Evolutionary conservation across 1,284 basidiomycete genomes (phyloP).

Genomic region (Cutaneotrichosporon curvatum): DNA sequence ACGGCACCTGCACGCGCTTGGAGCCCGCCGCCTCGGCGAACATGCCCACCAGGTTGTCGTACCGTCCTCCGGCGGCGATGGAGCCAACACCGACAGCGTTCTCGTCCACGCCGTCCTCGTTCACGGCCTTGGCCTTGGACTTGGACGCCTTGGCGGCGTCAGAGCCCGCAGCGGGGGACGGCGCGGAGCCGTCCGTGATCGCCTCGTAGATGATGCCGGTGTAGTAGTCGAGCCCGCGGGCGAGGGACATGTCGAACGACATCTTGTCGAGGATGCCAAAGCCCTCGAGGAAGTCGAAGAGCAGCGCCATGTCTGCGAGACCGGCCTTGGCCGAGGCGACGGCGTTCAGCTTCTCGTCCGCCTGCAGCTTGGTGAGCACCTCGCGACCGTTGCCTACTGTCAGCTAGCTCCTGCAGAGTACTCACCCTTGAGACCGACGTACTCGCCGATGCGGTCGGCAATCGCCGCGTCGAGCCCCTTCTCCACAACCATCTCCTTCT

Average conservation of each 20-base stretch:
- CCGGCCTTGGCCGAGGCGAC: constrained; percentile 76
- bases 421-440: constrained; percentile 86
- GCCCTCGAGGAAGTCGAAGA: constrained; percentile 71
- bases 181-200: constrained; percentile 84
- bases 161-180: constrained; percentile 61
- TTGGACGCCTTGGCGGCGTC: constrained; percentile 43
- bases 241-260: constrained; percentile 93
- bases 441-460: constrained; percentile 93
- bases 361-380: constrained; percentile 66
- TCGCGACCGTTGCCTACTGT: constrained; percentile 53
- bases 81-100: constrained; percentile 90
- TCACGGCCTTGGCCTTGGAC: constrained; percentile 42
- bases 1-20: constrained; percentile 60
- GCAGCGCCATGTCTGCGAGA: constrained; percentile 77
- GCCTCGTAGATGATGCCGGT: constrained; percentile 99
- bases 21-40: constrained; percentile 73
- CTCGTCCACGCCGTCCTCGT: constrained; percentile 87
- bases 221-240: constrained; percentile 96
- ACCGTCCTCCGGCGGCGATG: constrained; percentile 93
- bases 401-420: background rate
- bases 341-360: constrained; percentile 60
- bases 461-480: constrained; percentile 79
- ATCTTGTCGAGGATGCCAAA: constrained; percentile 78
- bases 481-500: constrained; percentile 92
- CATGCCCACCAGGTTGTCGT: constrained; percentile 94